Evolutionary conservation across 129 eudicot species (phyloP), one percentile per base, ranked within the genome.

Genomic region (Solidago caesia): DNA sequence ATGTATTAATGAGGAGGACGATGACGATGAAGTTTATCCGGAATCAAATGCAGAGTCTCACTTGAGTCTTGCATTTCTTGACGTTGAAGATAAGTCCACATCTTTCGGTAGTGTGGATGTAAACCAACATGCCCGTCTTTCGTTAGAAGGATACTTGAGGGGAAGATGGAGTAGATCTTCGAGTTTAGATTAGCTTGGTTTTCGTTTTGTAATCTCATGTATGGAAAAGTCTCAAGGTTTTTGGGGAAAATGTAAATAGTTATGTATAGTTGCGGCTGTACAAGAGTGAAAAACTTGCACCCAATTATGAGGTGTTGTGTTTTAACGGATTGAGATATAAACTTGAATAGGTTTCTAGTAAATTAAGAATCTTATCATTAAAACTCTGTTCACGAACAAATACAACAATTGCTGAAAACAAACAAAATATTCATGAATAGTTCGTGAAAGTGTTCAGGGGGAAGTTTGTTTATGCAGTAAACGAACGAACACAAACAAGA

Each of bases 21-120:
- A 86, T 15, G 97, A 91, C 46, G 97, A 94, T 78, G 97, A 91
- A 74, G 97, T 91, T 26, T 88, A 91, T 83, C 97, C 92, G 16
- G 90, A 86, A 80, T 88, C 92, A 12, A 83, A 90, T 68, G 85
- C 88, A 72, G 92, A 83, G 83, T 86, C 96, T 9, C 96, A 91
- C 73, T 67, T 91, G 74, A 85, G 89, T 78, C 83, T 91, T 44
- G 96, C 96, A 21, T 86, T 88, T 49, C 85, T 83, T 69, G 98
- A 87, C 57, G 77, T 85, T 13, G 89, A 87, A 10, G 92, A 89
- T 4, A 84, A 78, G 58, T 82, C 85, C 6, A 53, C 79, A 8
- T 86, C 87, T 4, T 88, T 91, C 69, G 85, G 92, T 82, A 86
- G 89, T 69, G 52, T 44, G 55, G 71, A 65, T 42, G 70, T 65